Evolutionary conservation across 495 filamentous ascomycete species (phyloP).

Genomic region (Aspergillus affinis): DNA sequence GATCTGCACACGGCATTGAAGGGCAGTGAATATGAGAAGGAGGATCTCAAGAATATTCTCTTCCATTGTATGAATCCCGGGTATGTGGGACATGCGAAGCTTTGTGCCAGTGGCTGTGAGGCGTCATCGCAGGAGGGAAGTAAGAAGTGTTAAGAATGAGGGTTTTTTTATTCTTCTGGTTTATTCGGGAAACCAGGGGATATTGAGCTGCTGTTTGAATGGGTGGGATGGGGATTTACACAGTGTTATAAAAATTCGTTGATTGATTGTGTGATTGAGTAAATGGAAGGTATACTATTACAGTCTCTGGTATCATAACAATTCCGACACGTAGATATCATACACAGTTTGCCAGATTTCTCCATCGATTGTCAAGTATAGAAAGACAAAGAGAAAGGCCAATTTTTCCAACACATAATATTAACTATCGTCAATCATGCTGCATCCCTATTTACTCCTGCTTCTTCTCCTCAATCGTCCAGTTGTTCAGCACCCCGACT

Average conservation of each 20-base stretch:
- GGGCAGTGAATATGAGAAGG: constrained; percentile 32
- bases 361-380: too few relatives aligned
- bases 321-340: neutral
- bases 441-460: constrained; percentile 17
- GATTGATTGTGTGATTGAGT: neutral
- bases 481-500: constrained; percentile 72
- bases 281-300: neutral
- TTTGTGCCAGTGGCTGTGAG: constrained; percentile 35
- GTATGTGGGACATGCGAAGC: constrained; percentile 36
- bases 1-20: constrained; percentile 34
- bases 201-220: too few relatives aligned
- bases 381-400: too few relatives aligned
- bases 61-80: constrained; percentile 45
- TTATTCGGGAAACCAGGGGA: too few relatives aligned
- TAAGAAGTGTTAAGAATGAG: constrained; percentile 25
- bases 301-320: neutral
- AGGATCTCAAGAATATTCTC: constrained; percentile 31
- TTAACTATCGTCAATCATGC: neutral
- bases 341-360: neutral
- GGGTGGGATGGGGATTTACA: too few relatives aligned
- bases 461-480: constrained; percentile 58
- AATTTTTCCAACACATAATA: too few relatives aligned
- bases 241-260: neutral
- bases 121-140: constrained; percentile 34
- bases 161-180: too few relatives aligned